Evolutionary conservation across 106 monocot genomes (phyloP), one percentile per base, ranked within the genome.

Genomic region (Triglochin maritima): DNA sequence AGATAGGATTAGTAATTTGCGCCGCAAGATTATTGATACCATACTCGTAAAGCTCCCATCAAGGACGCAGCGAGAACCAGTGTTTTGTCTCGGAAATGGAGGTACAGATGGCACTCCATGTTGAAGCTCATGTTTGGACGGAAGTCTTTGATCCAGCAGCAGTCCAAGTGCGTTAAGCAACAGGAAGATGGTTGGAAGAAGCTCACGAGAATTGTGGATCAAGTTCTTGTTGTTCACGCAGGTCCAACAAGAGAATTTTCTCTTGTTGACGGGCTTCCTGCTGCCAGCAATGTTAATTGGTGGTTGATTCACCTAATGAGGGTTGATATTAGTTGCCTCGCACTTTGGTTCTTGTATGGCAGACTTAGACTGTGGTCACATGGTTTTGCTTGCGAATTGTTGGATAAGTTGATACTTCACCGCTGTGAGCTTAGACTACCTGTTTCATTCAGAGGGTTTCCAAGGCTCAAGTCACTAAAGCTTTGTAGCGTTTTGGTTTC

Each of bases 91-190:
- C 17, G 52, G n/a, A 50, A 47, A 4, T 67, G 67, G 67, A 9
- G 67, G 52, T 54, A 67, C 67, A 50, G 53, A 14, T 67, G 67
- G 67, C 67, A 67, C 53, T 12, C 14, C 12, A 54, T 67, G 67
- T 54, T 51, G 42, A 47, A 64, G 15, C 64, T 64, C 64, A 43
- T 49, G 7, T 64, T 64, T 45, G 64, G 64, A n/a, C 64, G 64
- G 41, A 64, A 64, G 4, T 44, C 52, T 9, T 7, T 67, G 8
- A 16, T 42, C n/a, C 50, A 15, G 15, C 49, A 65, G 52, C 67
- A 67, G 51, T 16, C 67, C 5, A 6, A 42, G n/a, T 17, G 29
- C 52, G 52, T 29, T 9, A 29, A 50, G 52, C 67, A 67, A 11
- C 13, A 67, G 48, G 15, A 50, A 6, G 41, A 50, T 17, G 44